phyloP scores from a whole-genome alignment of 1,139 yeast genomes.

The Arxiozyma telluris region DNA sequence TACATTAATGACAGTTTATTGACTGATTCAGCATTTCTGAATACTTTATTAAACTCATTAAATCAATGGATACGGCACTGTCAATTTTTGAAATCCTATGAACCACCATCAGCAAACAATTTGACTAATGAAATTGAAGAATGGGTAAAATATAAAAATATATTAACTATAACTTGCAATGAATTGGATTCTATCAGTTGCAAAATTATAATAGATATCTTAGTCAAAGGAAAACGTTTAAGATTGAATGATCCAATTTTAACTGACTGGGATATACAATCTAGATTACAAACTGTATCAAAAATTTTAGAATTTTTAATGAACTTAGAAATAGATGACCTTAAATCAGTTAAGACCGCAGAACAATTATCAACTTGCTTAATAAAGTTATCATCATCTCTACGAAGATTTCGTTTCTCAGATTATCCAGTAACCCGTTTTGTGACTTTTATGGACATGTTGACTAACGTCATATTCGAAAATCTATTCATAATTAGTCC shows the following conservation, averaged over 20 bases:
- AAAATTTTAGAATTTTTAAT: slow-evolving; percentile 54
- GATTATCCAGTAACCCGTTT: slow-evolving; percentile 62
- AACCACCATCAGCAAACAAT: slow-evolving; percentile 47
- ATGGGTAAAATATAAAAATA: slow-evolving; percentile 68
- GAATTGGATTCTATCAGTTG: slow-evolving; percentile 48
- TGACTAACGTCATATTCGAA: slow-evolving; percentile 40
- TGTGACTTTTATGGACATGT: slow-evolving; percentile 52
- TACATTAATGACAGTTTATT: slow-evolving; percentile 32
- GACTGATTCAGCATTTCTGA: slow-evolving; percentile 49
- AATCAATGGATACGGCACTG: slow-evolving; percentile 67
- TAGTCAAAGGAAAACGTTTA: slow-evolving; percentile 66
- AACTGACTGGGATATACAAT: slow-evolving; percentile 62
- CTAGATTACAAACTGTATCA: slow-evolving; percentile 44
- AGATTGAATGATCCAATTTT: slow-evolving; percentile 68
- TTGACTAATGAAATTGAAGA: slow-evolving; percentile 66
- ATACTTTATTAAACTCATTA: slow-evolving; percentile 56
- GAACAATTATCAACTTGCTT: slow-evolving; percentile 41
- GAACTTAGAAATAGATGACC: slow-evolving; percentile 61
- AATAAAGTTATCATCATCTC: slow-evolving; percentile 46
- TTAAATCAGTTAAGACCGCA: slow-evolving; percentile 43
- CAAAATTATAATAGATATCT: slow-evolving; percentile 48
- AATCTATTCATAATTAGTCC: slow-evolving; percentile 30
- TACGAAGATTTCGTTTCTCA: slow-evolving; percentile 53
- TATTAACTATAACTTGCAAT: slow-evolving; percentile 45
- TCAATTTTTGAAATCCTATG: slow-evolving; percentile 47